These are phyloP conservation scores for Monosporascus sp. DNA, from an alignment of 2,329 filamentous ascomycete genomes.

Conservation along the genomic window DNA sequence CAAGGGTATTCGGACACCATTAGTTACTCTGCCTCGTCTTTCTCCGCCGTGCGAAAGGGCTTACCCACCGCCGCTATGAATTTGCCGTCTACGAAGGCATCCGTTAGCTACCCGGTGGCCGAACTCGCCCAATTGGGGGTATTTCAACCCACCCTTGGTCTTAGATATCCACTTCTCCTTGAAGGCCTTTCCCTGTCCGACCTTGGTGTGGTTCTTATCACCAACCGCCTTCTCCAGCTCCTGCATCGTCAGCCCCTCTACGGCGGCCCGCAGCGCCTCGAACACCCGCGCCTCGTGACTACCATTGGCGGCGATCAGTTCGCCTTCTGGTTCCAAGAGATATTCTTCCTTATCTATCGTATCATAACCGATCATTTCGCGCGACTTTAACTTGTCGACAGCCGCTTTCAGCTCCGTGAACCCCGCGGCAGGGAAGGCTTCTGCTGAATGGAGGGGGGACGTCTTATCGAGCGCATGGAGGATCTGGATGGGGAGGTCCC, in stretches of 20 bases:
- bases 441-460: conserved; percentile 62
- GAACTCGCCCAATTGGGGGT: background rate
- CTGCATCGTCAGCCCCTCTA: conserved; percentile 77
- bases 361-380: conserved; percentile 84
- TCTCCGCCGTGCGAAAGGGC: background rate
- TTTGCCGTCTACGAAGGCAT: conserved; percentile 31
- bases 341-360: conserved; percentile 76
- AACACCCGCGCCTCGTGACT: conserved; percentile 82
- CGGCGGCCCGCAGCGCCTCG: conserved; percentile 62
- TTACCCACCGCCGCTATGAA: conserved; percentile 24
- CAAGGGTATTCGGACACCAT: background rate
- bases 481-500: conserved; percentile 60
- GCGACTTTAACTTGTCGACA: conserved; percentile 77
- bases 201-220: conserved; percentile 68
- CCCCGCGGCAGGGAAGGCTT: conserved; percentile 62
- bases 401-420: conserved; percentile 76
- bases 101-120: conserved; percentile 41
- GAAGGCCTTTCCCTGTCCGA: conserved; percentile 95
- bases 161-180: conserved; percentile 69
- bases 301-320: conserved; percentile 67
- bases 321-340: conserved; percentile 68
- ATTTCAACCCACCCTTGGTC: conserved; percentile 43
- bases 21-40: background rate
- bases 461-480: conserved; percentile 61
- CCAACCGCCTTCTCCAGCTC: conserved; percentile 68